phyloP scores from a whole-genome alignment of 148 eudicot species.

The Rhododendron ovatum region DNA sequence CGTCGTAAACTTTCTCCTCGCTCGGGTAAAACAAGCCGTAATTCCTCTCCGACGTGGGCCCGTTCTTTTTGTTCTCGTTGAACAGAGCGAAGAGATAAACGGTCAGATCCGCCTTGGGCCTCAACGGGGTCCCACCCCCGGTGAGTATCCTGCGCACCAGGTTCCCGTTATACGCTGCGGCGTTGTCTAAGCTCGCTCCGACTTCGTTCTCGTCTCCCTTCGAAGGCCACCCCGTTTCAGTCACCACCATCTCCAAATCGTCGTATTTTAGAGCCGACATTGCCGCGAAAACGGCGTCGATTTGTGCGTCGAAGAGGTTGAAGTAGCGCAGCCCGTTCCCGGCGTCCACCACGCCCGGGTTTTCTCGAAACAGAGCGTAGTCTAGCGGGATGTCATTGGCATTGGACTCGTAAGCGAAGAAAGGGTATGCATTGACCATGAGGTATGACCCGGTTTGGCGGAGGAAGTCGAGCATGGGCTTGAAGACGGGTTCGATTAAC shows the following conservation, averaged over 20 bases:
- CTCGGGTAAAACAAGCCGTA: conserved; percentile 83
- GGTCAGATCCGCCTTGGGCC: conserved; percentile 64
- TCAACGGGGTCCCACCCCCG: conserved; percentile 82
- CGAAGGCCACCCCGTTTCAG: conserved; percentile 96
- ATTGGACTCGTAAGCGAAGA: conserved; percentile 78
- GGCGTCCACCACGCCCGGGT: conserved; percentile 70
- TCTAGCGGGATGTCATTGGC: conserved; percentile 71
- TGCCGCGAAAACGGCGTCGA: conserved; percentile 90
- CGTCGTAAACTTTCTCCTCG: conserved; percentile 56
- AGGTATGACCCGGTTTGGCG: conserved; percentile 44
- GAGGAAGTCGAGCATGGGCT: conserved; percentile 69
- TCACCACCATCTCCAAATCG: conserved; percentile 55
- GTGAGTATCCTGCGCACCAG: conserved; percentile 53
- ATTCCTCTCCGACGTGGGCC: conserved; percentile 78
- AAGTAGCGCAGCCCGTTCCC: conserved; percentile 60
- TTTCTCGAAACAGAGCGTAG: conserved; percentile 69
- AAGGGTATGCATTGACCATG: conserved; percentile 93
- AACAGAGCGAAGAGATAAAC: conserved; percentile 78
- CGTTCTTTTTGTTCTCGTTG: conserved; percentile 75
- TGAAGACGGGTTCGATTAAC: conserved; percentile 46
- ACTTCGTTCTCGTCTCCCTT: conserved; percentile 69
- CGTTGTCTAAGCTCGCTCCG: conserved; percentile 65
- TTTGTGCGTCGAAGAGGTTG: conserved; percentile 71
- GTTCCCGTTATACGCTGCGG: conserved; percentile 78
- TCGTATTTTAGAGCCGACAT: conserved; percentile 63